Conservation (phyloP, 2,329 filamentous ascomycete species). For the Neoscytalidium dimidiatum region DNA sequence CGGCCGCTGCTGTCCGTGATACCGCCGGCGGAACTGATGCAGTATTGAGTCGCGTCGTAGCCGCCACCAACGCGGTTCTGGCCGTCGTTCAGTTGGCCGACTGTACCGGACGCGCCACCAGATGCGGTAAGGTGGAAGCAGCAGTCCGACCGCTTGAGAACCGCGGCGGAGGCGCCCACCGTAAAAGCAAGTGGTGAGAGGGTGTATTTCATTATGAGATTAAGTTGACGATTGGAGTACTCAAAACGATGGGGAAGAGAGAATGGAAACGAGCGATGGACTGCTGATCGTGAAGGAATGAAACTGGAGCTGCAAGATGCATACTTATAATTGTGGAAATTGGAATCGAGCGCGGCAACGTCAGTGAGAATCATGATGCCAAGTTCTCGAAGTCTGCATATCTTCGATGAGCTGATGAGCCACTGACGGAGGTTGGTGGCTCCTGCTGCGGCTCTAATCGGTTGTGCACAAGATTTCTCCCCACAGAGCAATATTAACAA, state of each 20-base stretch:
- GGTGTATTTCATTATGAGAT: slow-evolving; percentile 26
- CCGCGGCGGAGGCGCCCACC: slow-evolving; percentile 25
- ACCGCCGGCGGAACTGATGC: slow-evolving; percentile 47
- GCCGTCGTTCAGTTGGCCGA: slow-evolving; percentile 64
- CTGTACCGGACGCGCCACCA: slow-evolving; percentile 52
- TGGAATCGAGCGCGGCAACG: not conserved
- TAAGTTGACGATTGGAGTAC: not conserved
- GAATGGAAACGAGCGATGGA: slow-evolving; percentile 1
- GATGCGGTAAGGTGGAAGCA: slow-evolving; percentile 56
- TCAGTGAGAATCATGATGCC: not conserved
- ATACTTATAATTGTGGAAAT: slow-evolving; percentile 13
- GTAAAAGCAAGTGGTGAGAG: slow-evolving; percentile 24
- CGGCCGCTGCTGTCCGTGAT: slow-evolving; percentile 59
- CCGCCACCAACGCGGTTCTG: slow-evolving; percentile 61
- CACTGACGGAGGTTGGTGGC: not conserved
- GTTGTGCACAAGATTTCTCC: not conserved
- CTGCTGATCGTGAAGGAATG: slow-evolving; percentile 1
- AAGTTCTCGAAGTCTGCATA: not conserved
- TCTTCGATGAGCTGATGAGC: not conserved
- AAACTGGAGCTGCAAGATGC: not conserved
- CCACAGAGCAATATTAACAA: not conserved
- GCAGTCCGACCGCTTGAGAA: slow-evolving; percentile 29
- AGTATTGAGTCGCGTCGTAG: slow-evolving; percentile 53
- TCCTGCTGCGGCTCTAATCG: not conserved
- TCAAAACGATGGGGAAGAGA: not conserved